Evolutionary conservation across 768 basidiomycete species (phyloP), one percentile per base, ranked within the genome.

Genomic region (Ramaria rubella): DNA sequence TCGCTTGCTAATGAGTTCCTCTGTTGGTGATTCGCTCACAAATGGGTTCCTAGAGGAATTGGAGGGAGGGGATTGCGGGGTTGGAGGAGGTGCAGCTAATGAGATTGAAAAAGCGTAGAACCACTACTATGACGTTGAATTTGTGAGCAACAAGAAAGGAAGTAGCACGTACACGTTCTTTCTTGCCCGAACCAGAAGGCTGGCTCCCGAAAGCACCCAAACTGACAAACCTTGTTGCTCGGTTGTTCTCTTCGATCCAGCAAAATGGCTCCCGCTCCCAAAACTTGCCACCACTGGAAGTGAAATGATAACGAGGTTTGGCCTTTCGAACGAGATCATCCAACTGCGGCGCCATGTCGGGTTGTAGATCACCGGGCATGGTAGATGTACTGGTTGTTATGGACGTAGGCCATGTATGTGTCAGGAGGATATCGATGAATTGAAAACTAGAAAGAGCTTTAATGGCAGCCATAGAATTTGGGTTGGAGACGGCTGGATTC

Each of bases 261-360:
- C 80, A 68, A 66, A 86, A 95, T 1, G 96, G 94, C 58, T 97
- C 94, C 52, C 94, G 76, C 68, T 99, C 96, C 94, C 94, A 98
- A 68, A 96, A 99, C 52, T 77, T 79, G 0, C 83, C 82, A 14
- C 80, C 82, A 8, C 76, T 76, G 49, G 81, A 79, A 21, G 87
- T 81, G 65, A 98, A 90, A 63, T 94, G 85, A 72, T 99, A 99
- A 49, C 90, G 80, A 2, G 95, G 94, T 63, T 86, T 86, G 24
- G 79, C 81, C 58, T 77, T 78, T 24, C 75, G 73, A 33, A 87
- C 74, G 1, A 85, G 69, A 36, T 88, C 84, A 60, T 87, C 82
- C 5, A 90, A 70, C 15, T 86, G 80, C 1, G 77, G 75, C 0
- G 81, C 81, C 4, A 76, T 77, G 9, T 69, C 64, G 36, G 72